A percentile compares a stretch with the other conserved stretches of the same genome.
Conservation (phyloP, 352 stramenopile genomes). For the Elongisporangium senticosum region DNA sequence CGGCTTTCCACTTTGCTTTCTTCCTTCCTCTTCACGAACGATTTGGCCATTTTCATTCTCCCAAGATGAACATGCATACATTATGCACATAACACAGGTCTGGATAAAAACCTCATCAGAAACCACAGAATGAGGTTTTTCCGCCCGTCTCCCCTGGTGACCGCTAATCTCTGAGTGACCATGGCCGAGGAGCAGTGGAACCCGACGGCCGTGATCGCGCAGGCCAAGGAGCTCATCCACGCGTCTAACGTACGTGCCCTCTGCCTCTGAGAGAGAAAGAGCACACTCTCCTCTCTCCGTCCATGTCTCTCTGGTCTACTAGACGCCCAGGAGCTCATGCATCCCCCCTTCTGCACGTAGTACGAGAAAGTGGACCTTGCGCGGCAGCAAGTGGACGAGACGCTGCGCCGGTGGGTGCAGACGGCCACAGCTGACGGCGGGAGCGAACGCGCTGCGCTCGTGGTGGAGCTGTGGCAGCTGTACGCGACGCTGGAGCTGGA, state of each 20-base stretch:
- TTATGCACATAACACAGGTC: too few relatives aligned
- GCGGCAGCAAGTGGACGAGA: conserved; percentile 42
- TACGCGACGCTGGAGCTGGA: conserved; percentile 78
- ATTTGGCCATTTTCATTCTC: too few relatives aligned
- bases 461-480: conserved; percentile 42
- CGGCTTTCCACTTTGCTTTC: too few relatives aligned
- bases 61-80: too few relatives aligned
- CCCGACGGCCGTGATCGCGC: conserved; percentile 40
- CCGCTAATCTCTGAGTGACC: background rate
- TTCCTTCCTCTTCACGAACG: too few relatives aligned
- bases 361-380: conserved; percentile 68
- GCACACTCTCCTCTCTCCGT: conserved; percentile 1
- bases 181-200: conserved; percentile 45
- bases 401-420: conserved; percentile 36
- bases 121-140: background rate
- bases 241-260: conserved; percentile 63
- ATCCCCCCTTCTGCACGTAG: conserved; percentile 21
- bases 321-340: too few relatives aligned
- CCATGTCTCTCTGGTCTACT: too few relatives aligned
- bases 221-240: conserved; percentile 66
- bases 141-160: background rate
- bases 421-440: conserved; percentile 9
- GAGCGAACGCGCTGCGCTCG: conserved; percentile 13
- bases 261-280: background rate
- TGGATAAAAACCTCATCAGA: conserved; percentile 1